Conservation (phyloP, 2,329 filamentous ascomycete genomes). For the Trichoderma sp. region DNA sequence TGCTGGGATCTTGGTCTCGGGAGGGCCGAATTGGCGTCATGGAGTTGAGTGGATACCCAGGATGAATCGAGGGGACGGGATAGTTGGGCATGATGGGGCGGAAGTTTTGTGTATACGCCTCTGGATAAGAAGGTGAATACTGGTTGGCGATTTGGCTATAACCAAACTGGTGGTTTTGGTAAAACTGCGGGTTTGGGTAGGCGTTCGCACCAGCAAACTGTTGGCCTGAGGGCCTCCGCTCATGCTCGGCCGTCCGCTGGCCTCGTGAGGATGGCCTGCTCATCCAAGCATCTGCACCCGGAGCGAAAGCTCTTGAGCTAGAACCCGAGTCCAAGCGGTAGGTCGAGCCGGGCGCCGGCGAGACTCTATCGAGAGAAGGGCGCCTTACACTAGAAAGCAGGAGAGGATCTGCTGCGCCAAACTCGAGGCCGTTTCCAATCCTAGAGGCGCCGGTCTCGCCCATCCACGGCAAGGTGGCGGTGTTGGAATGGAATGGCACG, state of each 20-base stretch:
- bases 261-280: constrained; percentile 37
- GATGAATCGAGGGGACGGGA: constrained; percentile 35
- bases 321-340: constrained; percentile 32
- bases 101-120: constrained; percentile 37
- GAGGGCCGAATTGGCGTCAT: constrained; percentile 37
- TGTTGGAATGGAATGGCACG: constrained; percentile 48
- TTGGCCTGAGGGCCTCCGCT: constrained; percentile 38
- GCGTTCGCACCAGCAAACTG: constrained; percentile 29
- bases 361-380: constrained; percentile 41
- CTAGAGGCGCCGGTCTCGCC: constrained; percentile 29
- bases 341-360: constrained; percentile 29
- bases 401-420: constrained; percentile 35
- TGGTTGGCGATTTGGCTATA: constrained; percentile 33
- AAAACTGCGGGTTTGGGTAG: constrained; percentile 32
- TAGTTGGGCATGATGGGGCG: constrained; percentile 34
- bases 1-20: constrained; percentile 57
- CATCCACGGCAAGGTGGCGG: constrained; percentile 47
- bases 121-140: constrained; percentile 37
- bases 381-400: constrained; percentile 34
- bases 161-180: constrained; percentile 31
- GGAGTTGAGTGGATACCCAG: constrained; percentile 30
- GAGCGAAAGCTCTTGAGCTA: constrained; percentile 27
- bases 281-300: constrained; percentile 40
- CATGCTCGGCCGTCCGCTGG: constrained; percentile 36
- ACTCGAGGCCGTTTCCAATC: constrained; percentile 33